Base-by-base conservation (phyloP, 2,329 filamentous ascomycete species). In the Dothidotthia symphoricarpi region DNA sequence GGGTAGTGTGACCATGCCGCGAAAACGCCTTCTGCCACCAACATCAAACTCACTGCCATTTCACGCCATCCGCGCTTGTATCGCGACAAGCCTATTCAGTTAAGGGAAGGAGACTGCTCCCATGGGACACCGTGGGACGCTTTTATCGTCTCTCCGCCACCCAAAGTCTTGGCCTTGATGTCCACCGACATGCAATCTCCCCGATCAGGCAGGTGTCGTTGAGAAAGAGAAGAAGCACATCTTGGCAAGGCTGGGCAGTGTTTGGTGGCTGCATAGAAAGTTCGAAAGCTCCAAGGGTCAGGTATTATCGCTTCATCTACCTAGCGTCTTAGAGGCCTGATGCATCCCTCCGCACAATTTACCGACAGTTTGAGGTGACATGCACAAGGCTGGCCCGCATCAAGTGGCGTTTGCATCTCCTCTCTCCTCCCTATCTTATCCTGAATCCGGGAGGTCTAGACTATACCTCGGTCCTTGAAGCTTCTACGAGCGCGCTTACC, bases 381-480 rank as follows among this genome's bases (percentile, higher is more conserved):
- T 44, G 24, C 31, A 24, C 40, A 25, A 36, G 32, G 28, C 16
- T 34, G 33, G 14, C 37, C 19, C 33, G 41, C 39, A 45, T 39
- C 36, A 34, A 41, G 37, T 39, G 35, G 36, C 43, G 47, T 44
- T 36, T 42, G 43, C 39, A 24, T 31, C 31, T 28, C 37, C 28
- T 45, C 24, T 35, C 44, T 46, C 53, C 50, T 57, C 39, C 53
- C 52, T 48, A 39, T 49, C 42, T 46, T 36, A 48, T 48, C 46
- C 33, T 47, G 36, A 47, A 24, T 34, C 41, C 45, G 41, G 43
- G 36, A 24, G 40, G 35, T 28, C 37, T 43, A 32, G 43, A 24
- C 45, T 46, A 31, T 39, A 40, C 41, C 50, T 51, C 43, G 41
- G 53, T 16, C 52, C 54, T 57, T 46, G 45, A 31, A 29, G 24